Evolutionary conservation across 768 basidiomycete genomes (phyloP).

Genomic region (Solioccasus polychromus): DNA sequence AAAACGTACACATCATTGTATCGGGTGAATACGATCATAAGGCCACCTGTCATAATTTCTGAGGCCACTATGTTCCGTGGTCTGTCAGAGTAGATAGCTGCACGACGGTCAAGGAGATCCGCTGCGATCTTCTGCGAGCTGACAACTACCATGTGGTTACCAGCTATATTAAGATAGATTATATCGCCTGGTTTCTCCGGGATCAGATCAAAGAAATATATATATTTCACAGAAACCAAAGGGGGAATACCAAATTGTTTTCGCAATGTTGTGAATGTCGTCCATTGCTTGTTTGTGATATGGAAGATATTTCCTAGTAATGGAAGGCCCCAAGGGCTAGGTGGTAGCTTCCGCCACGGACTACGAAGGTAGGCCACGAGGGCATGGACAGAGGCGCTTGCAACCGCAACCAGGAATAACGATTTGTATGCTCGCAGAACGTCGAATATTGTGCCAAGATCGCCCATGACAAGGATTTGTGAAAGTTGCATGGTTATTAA

Average conservation of each 20-base stretch:
- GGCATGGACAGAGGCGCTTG: neutral
- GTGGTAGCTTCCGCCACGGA: constrained; percentile 3
- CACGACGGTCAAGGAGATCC: constrained; percentile 40
- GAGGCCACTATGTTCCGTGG: constrained; percentile 29
- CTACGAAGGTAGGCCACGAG: constrained; percentile 6
- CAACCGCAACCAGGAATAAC: neutral
- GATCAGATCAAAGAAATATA: neutral
- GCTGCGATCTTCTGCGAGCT: constrained; percentile 29
- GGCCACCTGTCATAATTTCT: constrained; percentile 32
- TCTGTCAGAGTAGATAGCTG: constrained; percentile 31
- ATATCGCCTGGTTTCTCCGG: neutral
- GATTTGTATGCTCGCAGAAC: neutral
- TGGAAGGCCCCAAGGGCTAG: constrained; percentile 5
- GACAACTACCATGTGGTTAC: constrained; percentile 26
- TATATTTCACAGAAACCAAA: neutral
- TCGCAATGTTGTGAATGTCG: constrained; percentile 1
- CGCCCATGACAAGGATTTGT: no score
- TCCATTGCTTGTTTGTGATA: constrained; percentile 2
- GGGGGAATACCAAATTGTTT: neutral
- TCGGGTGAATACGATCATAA: constrained; percentile 23
- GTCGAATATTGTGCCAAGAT: no score
- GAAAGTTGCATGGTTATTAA: no score
- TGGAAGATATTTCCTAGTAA: constrained; percentile 2
- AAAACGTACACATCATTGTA: constrained; percentile 6
- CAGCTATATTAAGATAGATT: constrained; percentile 11